A percentile compares a stretch with the other conserved stretches of the same genome.
These are phyloP conservation scores for Dissoconium aciculare DNA, from an alignment of 2,329 filamentous ascomycete genomes.

Conservation along the genomic window DNA sequence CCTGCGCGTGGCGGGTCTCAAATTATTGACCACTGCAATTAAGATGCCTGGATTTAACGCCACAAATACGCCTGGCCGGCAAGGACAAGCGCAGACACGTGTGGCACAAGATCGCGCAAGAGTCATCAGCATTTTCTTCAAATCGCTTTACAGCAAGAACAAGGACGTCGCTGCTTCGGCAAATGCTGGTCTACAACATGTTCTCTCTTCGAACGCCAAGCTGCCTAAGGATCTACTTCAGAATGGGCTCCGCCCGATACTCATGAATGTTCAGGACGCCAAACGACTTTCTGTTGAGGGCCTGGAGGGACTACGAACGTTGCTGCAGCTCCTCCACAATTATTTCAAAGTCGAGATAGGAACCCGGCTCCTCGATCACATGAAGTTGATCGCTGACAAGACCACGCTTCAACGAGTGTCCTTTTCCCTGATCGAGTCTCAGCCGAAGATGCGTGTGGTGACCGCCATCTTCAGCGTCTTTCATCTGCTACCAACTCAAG, in stretches of 20 bases:
- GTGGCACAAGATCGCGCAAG: conserved; percentile 39
- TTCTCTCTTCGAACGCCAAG: conserved; percentile 77
- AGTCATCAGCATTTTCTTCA: conserved; percentile 95
- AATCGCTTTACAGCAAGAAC: conserved; percentile 85
- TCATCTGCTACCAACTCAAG: conserved; percentile 80
- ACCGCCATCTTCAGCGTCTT: conserved; percentile 94
- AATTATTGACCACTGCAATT: conserved; percentile 84
- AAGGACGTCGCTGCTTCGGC: conserved; percentile 86
- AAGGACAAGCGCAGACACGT: conserved; percentile 32
- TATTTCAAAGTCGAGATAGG: conserved; percentile 99
- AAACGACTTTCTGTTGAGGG: conserved; percentile 79
- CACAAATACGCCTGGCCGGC: conserved; percentile 6
- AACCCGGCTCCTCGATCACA: conserved; percentile 78
- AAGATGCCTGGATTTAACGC: conserved; percentile 72
- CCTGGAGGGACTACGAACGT: conserved; percentile 74
- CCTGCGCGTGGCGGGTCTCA: conserved; percentile 82
- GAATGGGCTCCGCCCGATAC: conserved; percentile 81
- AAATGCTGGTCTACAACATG: conserved; percentile 75
- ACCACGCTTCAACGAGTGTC: conserved; percentile 73
- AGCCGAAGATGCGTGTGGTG: conserved; percentile 83
- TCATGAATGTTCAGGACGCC: conserved; percentile 89
- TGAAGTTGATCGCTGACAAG: conserved; percentile 77
- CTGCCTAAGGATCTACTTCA: conserved; percentile 91
- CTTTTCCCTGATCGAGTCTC: conserved; percentile 88
- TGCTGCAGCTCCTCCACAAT: conserved; percentile 83